A percentile compares a stretch with the other conserved stretches of the same genome.
Conservation (phyloP, 2,329 filamentous ascomycete species). For the Talaromyces sp. region DNA sequence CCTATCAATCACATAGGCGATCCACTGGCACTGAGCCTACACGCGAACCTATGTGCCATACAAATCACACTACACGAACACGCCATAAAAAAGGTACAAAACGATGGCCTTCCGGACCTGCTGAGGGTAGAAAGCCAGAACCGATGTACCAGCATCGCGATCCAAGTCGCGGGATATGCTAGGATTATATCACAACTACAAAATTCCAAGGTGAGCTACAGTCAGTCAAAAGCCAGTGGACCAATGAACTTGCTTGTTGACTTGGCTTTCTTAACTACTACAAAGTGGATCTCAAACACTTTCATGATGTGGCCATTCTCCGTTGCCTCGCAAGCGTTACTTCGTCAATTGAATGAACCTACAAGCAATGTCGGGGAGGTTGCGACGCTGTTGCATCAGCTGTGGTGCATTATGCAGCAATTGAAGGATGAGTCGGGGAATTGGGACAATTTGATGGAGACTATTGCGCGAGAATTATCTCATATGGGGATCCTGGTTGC, state of each 20-base stretch:
- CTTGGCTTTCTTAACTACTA: neutral
- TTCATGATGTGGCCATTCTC: slow-evolving; percentile 6
- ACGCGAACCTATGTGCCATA: slow-evolving; percentile 2
- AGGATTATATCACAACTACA: neutral
- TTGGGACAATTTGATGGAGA: slow-evolving; percentile 22
- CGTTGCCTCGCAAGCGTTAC: slow-evolving; percentile 4
- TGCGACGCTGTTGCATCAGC: neutral
- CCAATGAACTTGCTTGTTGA: slow-evolving; percentile 1
- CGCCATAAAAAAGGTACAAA: neutral
- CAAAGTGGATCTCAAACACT: slow-evolving; percentile 1
- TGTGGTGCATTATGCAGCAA: slow-evolving; percentile 5
- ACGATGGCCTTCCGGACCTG: neutral
- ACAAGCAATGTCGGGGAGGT: neutral
- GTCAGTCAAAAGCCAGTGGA: neutral
- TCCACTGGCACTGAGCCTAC: neutral
- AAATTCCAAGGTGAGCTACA: neutral
- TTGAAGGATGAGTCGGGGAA: neutral
- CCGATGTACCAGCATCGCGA: neutral
- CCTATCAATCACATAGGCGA: neutral
- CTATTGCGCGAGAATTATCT: neutral
- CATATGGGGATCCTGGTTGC: neutral
- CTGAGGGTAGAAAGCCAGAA: slow-evolving; percentile 1
- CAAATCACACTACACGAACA: neutral
- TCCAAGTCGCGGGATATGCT: slow-evolving; percentile 2
- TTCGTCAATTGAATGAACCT: slow-evolving; percentile 1